Percentiles rank a stretch among this genome's conserved stretches.
These are phyloP conservation scores for Xylariaceae sp. DNA, from an alignment of 2,329 filamentous ascomycete genomes.

Conservation along the genomic window DNA sequence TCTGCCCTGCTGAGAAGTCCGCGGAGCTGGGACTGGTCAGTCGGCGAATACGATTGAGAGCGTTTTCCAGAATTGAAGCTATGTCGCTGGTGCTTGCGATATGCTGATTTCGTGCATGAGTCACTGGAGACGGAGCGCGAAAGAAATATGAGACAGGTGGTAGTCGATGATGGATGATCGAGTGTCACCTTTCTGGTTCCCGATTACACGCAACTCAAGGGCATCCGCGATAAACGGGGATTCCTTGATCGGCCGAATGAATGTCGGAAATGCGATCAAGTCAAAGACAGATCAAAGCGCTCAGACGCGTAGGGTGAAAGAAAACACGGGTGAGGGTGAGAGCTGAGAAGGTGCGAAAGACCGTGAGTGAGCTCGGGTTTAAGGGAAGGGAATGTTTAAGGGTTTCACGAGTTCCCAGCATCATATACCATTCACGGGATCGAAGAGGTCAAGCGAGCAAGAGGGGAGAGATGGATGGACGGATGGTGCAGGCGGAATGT, in stretches of 20 bases:
- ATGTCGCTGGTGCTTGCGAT: conserved; percentile 8
- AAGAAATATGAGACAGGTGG: not conserved
- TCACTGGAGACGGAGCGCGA: not conserved
- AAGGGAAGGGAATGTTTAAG: conserved; percentile 14
- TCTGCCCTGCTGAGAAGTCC: conserved; percentile 4
- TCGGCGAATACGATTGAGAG: conserved; percentile 13
- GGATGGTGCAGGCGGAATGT: conserved; percentile 1
- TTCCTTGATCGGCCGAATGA: not conserved
- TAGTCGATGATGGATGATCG: not conserved
- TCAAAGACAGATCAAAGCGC: conserved; percentile 3
- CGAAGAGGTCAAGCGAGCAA: conserved; percentile 16
- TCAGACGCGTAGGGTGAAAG: not conserved
- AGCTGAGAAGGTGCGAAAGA: not conserved
- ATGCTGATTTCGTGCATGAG: conserved; percentile 13
- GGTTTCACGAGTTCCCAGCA: conserved; percentile 12
- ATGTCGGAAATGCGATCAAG: conserved; percentile 1
- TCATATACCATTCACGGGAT: conserved; percentile 25
- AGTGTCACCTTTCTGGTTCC: conserved; percentile 6
- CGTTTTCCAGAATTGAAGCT: conserved; percentile 11
- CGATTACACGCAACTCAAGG: conserved; percentile 3
- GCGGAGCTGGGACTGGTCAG: conserved; percentile 4
- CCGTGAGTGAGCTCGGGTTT: not conserved
- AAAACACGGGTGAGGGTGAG: not conserved
- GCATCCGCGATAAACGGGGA: conserved; percentile 5
- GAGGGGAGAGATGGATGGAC: conserved; percentile 7